A percentile compares a stretch with the other conserved stretches of the same genome.
phyloP scores from a whole-genome alignment of 352 stramenopile genomes.

The Globisporangium rhizosaccharum region DNA sequence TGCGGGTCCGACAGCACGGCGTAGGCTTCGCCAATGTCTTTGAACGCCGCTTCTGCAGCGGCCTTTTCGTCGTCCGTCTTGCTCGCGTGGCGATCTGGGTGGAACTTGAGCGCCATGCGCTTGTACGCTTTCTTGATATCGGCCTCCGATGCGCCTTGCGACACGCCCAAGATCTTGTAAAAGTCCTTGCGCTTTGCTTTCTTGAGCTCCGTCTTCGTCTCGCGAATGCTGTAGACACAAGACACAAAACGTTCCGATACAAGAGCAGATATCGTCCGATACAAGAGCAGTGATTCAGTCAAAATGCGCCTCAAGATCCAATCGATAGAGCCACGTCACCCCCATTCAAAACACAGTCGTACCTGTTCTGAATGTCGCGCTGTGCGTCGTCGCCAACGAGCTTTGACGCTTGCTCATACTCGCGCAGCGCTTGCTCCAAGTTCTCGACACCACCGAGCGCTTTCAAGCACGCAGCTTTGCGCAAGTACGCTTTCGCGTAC shows the following conservation, averaged over 20 bases:
- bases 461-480: constrained; percentile 76
- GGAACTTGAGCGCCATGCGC: constrained; percentile 91
- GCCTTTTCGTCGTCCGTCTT: constrained; percentile 91
- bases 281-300: not conserved
- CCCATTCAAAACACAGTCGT: not conserved
- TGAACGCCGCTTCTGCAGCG: constrained; percentile 90
- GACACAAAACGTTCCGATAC: not conserved
- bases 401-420: constrained; percentile 89
- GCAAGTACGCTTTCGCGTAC: constrained; percentile 89
- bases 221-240: constrained; percentile 46
- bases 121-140: constrained; percentile 99
- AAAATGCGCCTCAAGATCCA: not conserved
- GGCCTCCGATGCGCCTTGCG: constrained; percentile 69
- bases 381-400: constrained; percentile 76
- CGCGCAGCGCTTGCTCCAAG: constrained; percentile 85
- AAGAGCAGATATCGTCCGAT: too few species aligned
- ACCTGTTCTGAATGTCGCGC: constrained; percentile 71
- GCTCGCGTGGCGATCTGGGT: constrained; percentile 93
- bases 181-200: constrained; percentile 95
- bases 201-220: constrained; percentile 91
- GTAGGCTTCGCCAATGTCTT: constrained; percentile 96
- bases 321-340: not conserved
- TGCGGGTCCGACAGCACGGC: constrained; percentile 92
- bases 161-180: constrained; percentile 91
- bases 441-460: constrained; percentile 80